A percentile compares a stretch with the other conserved stretches of the same genome.
phyloP scores from a whole-genome alignment of 2,329 filamentous ascomycete genomes.

The Penicillium sp. region DNA sequence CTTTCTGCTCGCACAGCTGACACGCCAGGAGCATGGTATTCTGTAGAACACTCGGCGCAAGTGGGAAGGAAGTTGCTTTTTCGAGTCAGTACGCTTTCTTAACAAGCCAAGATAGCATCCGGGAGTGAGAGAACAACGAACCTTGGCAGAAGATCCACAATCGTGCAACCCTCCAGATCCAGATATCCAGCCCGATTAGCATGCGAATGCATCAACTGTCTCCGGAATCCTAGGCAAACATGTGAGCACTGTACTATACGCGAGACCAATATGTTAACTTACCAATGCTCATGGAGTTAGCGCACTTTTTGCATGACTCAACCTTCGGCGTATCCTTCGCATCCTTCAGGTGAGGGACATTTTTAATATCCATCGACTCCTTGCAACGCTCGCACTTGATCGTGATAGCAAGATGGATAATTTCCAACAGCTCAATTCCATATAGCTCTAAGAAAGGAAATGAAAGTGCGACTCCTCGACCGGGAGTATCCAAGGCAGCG shows the following conservation, averaged over 20 bases:
- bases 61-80: constrained; percentile 76
- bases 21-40: constrained; percentile 65
- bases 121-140: constrained; percentile 33
- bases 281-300: constrained; percentile 54
- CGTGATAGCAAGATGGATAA: constrained; percentile 68
- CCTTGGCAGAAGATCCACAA: constrained; percentile 76
- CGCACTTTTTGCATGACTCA: constrained; percentile 61
- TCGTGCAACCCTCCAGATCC: constrained; percentile 73
- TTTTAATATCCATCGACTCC: constrained; percentile 70
- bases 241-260: neutral
- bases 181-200: constrained; percentile 78
- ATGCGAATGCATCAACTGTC: constrained; percentile 72
- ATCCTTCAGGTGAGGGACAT: constrained; percentile 61
- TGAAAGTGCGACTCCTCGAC: constrained; percentile 75
- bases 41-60: constrained; percentile 74
- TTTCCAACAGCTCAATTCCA: constrained; percentile 74
- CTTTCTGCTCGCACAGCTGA: constrained; percentile 75
- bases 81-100: constrained; percentile 8
- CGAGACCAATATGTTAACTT: constrained; percentile 9
- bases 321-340: constrained; percentile 47
- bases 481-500: constrained; percentile 48
- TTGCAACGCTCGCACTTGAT: constrained; percentile 82
- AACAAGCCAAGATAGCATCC: neutral
- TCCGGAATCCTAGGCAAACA: constrained; percentile 57
- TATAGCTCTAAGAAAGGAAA: constrained; percentile 79